Evolutionary conservation across 768 basidiomycete species (phyloP).

Genomic region (Tulasnella sp.): DNA sequence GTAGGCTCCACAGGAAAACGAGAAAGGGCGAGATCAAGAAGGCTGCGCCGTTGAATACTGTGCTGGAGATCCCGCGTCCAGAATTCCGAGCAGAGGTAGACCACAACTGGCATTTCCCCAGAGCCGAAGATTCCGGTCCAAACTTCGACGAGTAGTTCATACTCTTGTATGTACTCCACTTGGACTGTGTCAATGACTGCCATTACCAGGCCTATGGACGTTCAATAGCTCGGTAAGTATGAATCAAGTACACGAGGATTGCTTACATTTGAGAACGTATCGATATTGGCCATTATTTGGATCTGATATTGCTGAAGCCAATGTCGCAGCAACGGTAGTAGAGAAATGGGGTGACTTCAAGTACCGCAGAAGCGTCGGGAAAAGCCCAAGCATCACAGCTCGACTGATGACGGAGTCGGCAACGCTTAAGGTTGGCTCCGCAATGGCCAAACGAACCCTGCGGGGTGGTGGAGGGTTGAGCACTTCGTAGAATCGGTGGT

Average conservation of each 20-base stretch:
- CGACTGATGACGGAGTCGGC: background rate
- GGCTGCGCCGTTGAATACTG: conserved; percentile 55
- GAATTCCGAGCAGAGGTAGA: conserved; percentile 59
- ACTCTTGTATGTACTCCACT: conserved; percentile 65
- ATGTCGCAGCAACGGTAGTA: conserved; percentile 54
- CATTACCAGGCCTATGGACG: conserved; percentile 53
- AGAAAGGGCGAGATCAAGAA: conserved; percentile 70
- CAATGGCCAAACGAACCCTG: conserved; percentile 1
- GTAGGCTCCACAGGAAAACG: conserved; percentile 72
- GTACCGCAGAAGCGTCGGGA: conserved; percentile 1
- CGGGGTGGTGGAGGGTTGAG: conserved; percentile 17
- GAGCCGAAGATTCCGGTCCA: conserved; percentile 74
- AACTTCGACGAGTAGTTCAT: conserved; percentile 55
- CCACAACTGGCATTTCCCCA: conserved; percentile 50
- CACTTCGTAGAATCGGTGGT: conserved; percentile 17
- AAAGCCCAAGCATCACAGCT: conserved; percentile 2
- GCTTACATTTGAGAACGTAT: conserved; percentile 70
- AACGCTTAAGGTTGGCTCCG: background rate
- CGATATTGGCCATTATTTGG: conserved; percentile 69
- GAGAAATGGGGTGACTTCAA: conserved; percentile 48
- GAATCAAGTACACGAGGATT: background rate
- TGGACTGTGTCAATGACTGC: conserved; percentile 60
- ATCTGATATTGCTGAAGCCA: conserved; percentile 54
- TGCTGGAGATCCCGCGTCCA: conserved; percentile 47
- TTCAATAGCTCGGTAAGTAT: too few species aligned